Evolutionary conservation across 768 basidiomycete genomes (phyloP), one percentile per base, ranked within the genome.

Genomic region (Pholiota conissans): DNA sequence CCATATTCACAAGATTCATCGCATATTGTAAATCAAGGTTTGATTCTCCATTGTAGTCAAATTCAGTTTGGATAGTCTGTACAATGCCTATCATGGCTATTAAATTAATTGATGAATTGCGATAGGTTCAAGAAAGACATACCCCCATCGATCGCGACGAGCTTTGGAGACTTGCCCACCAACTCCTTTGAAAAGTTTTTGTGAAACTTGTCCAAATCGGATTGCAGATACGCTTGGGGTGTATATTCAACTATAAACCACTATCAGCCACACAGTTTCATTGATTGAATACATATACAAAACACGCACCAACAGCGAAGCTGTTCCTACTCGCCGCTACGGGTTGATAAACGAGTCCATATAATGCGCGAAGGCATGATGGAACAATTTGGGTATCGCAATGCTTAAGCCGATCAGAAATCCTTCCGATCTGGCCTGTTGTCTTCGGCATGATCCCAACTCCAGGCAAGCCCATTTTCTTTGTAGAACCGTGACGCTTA

Each of bases 1-100:
- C 28, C 9, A 57, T 50, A 29, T 73, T 72, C 10, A 77, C 75
- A 29, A 84, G 71, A 13, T 71, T 67, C 79, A 85, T 79, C 14
- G 74, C 76, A 55, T 82, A 84, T 62, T 84, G 71, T 2, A 85
- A 67, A 63, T 84, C 84, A 8, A 85, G 71, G 60, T 81, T 73
- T 5, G 81, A 78, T 67, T 85, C 83, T 49, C 75, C 82, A 59
- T 81, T 82, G 63, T 72, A 72, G 5, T 68, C 64, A 61, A 81
- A 80, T 18, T 73, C 70, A 39, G 58, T 53, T 30, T 71, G 40
- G 14, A 54, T 42, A 8, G 71, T 73, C 61, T 83, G 81, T 2
- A 74, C 70, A 28, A 76, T 62, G 30, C 79, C 78, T 79, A 42
- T 6, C 26, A 40, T n/a, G 11, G n/a, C 20, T 9, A 32, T 11